phyloP scores from a whole-genome alignment of 1,139 yeast species.

The Meyerozyma elateridarum region DNA sequence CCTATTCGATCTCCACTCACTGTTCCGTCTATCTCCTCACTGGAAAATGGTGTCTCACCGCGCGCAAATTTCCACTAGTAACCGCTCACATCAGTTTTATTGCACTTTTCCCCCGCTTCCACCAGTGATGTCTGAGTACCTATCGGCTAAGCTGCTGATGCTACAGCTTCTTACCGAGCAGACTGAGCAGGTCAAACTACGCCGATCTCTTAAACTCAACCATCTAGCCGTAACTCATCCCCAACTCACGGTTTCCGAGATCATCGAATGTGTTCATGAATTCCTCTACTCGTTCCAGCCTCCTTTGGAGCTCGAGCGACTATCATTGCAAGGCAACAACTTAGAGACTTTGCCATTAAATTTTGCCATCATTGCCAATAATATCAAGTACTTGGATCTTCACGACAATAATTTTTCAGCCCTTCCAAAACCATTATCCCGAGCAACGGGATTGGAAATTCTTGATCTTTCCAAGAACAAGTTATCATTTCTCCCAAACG shows the following conservation, averaged over 20 bases:
- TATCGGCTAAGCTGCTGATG: conserved; percentile 7
- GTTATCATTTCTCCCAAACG: conserved; percentile 37
- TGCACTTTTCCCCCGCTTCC: background rate
- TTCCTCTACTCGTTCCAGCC: conserved; percentile 17
- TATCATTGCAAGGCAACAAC: conserved; percentile 50
- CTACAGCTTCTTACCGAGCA: conserved; percentile 15
- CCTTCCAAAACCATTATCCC: conserved; percentile 44
- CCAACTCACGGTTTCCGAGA: conserved; percentile 10
- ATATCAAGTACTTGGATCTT: conserved; percentile 59
- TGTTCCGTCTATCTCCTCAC: background rate
- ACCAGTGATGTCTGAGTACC: conserved; percentile 5
- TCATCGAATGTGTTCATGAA: conserved; percentile 15
- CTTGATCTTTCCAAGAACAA: conserved; percentile 64
- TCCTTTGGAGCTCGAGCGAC: conserved; percentile 42
- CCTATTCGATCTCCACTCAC: too few relatives aligned
- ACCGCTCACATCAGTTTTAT: too few relatives aligned
- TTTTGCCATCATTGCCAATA: conserved; percentile 38
- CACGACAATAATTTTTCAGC: conserved; percentile 53
- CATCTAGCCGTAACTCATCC: conserved; percentile 6
- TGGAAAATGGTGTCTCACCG: background rate
- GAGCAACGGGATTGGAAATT: conserved; percentile 49
- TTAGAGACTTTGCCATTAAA: conserved; percentile 45
- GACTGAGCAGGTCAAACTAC: conserved; percentile 13
- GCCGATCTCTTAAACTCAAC: conserved; percentile 14
- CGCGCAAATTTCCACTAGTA: too few relatives aligned